Evolutionary conservation across 1,284 basidiomycete species (phyloP).

Genomic region (Tylopilus microsporus): DNA sequence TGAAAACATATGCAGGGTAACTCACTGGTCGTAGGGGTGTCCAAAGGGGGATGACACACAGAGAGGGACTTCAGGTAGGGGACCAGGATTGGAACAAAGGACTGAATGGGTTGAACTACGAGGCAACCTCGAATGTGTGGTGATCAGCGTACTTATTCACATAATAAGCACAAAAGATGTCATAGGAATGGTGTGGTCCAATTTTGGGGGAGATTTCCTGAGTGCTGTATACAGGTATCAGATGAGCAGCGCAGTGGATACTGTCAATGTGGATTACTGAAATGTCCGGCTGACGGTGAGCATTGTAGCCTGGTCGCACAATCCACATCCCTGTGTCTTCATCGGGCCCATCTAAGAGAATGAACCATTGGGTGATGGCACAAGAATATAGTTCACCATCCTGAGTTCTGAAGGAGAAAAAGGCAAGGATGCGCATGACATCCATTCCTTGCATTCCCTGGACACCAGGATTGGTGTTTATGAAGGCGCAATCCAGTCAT

Average conservation of each 20-base stretch:
- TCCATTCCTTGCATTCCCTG: neutral
- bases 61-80: no score
- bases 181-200: neutral
- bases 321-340: neutral
- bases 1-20: no score
- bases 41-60: no score
- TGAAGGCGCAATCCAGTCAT: neutral
- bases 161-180: neutral
- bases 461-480: neutral
- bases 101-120: no score
- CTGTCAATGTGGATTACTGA: neutral
- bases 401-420: neutral
- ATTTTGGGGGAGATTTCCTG: neutral
- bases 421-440: neutral
- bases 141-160: neutral
- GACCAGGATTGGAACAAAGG: no score
- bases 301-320: neutral
- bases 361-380: neutral
- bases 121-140: neutral
- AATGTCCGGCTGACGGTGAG: neutral
- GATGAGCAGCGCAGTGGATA: neutral
- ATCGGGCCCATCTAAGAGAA: neutral
- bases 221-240: neutral
- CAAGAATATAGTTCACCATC: neutral
- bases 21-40: no score